Percentiles rank a stretch among this genome's conserved stretches.
Evolutionary conservation across 2,329 filamentous ascomycete genomes (phyloP).

Genomic region (Fusarium equiseti): DNA sequence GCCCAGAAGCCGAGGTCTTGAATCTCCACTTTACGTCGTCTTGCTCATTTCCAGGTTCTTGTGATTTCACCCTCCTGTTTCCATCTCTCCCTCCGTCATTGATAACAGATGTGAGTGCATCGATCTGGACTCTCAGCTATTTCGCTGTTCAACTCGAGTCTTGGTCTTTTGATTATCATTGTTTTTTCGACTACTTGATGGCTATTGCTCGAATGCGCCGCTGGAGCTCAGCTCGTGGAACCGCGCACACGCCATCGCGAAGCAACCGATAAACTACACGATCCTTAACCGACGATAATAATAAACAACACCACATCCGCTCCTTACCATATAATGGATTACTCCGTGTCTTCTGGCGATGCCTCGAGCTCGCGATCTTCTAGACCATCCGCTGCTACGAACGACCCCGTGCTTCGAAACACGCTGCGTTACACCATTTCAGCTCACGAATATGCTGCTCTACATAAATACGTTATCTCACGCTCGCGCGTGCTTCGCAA

Average conservation of each 20-base stretch:
- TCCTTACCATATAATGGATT: constrained; percentile 36
- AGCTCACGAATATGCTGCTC: constrained; percentile 84
- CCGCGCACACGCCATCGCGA: constrained; percentile 32
- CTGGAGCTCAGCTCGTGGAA: constrained; percentile 44
- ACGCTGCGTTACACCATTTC: constrained; percentile 88
- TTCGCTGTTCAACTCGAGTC: constrained; percentile 10
- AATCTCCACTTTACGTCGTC: constrained; percentile 34
- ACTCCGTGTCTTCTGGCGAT: constrained; percentile 39
- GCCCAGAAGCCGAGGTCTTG: constrained; percentile 36
- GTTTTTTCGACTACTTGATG: constrained; percentile 37
- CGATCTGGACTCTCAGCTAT: constrained; percentile 24
- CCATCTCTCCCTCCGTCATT: constrained; percentile 9
- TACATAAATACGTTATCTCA: constrained; percentile 86
- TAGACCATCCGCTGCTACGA: constrained; percentile 34
- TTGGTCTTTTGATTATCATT: neutral
- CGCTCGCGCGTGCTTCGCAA: constrained; percentile 71
- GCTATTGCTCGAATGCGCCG: constrained; percentile 41
- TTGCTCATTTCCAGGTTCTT: constrained; percentile 43
- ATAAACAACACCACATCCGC: constrained; percentile 1
- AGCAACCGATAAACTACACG: constrained; percentile 11
- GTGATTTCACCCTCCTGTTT: constrained; percentile 31
- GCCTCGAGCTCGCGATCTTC: constrained; percentile 39
- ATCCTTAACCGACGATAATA: constrained; percentile 18
- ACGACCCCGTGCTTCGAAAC: constrained; percentile 83
- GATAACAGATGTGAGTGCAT: constrained; percentile 28